These are phyloP conservation scores for Morella rubra DNA, from an alignment of 306 rosid species.

Conservation along the genomic window DNA sequence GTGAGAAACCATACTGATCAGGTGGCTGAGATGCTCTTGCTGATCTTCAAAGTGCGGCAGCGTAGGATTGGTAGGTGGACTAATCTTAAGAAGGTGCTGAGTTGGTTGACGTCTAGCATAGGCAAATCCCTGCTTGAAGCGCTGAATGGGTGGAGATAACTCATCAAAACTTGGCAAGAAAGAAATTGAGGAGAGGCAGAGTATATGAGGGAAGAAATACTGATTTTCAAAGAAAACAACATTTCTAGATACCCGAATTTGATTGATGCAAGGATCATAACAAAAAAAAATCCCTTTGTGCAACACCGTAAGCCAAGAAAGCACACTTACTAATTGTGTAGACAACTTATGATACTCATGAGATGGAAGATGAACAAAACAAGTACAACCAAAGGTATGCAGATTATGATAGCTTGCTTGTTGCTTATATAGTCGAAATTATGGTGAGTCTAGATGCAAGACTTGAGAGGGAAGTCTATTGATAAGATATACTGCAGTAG, in stretches of 20 bases:
- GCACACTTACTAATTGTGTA: background rate
- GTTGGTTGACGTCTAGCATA: too few species aligned
- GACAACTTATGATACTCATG: background rate
- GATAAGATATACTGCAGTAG: constrained; percentile 4
- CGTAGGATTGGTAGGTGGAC: too few species aligned
- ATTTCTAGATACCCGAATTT: background rate
- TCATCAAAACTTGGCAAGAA: too few species aligned
- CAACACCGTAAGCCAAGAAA: background rate
- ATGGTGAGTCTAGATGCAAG: background rate
- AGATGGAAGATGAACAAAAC: too few species aligned
- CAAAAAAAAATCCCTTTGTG: background rate
- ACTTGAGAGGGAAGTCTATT: background rate
- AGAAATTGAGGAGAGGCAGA: too few species aligned
- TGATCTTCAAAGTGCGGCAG: too few species aligned
- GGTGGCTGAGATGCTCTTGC: too few species aligned
- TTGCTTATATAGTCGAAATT: background rate
- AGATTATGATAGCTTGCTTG: too few species aligned
- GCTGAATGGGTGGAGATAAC: too few species aligned
- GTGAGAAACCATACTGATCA: background rate
- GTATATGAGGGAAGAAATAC: background rate
- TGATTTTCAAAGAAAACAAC: background rate
- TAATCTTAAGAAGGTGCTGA: too few species aligned
- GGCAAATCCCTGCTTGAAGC: too few species aligned
- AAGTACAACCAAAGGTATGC: too few species aligned
- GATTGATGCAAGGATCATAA: background rate